phyloP scores from a whole-genome alignment of 768 basidiomycete genomes.

The Gymnopilus dilepis region DNA sequence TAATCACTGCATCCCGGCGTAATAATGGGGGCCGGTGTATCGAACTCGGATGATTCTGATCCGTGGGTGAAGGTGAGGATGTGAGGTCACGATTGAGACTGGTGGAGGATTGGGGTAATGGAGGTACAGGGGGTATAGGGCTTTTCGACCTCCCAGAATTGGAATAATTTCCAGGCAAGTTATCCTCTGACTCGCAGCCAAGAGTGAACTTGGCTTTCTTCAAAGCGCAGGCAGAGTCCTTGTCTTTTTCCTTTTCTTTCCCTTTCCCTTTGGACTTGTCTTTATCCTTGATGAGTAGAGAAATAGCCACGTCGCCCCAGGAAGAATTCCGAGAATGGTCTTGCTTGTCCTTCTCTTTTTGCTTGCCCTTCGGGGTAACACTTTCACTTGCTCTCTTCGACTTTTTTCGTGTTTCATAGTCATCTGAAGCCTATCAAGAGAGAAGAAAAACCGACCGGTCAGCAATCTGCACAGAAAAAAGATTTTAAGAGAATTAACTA shows the following conservation, averaged over 20 bases:
- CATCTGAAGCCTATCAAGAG: background rate
- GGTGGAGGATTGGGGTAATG: background rate
- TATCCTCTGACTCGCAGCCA: constrained; percentile 13
- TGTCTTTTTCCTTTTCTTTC: constrained; percentile 2
- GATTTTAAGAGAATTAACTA: background rate
- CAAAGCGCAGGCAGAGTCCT: background rate
- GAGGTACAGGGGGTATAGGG: background rate
- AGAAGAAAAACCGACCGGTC: no score
- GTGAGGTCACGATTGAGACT: background rate
- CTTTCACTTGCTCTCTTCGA: background rate
- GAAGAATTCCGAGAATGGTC: constrained; percentile 1
- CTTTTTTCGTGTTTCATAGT: background rate
- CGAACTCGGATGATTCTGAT: background rate
- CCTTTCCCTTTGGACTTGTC: background rate
- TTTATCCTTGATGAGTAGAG: constrained; percentile 2
- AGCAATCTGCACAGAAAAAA: background rate
- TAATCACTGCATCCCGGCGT: constrained; percentile 11
- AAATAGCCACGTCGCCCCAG: constrained; percentile 7
- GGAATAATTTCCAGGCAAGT: background rate
- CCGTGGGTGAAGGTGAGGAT: background rate
- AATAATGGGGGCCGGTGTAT: constrained; percentile 16
- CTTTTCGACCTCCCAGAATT: background rate
- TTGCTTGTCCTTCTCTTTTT: background rate
- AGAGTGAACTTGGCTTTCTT: constrained; percentile 2
- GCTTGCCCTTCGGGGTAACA: background rate